phyloP scores from a whole-genome alignment of 2,329 filamentous ascomycete genomes.

The Amauroascus verrucosus region DNA sequence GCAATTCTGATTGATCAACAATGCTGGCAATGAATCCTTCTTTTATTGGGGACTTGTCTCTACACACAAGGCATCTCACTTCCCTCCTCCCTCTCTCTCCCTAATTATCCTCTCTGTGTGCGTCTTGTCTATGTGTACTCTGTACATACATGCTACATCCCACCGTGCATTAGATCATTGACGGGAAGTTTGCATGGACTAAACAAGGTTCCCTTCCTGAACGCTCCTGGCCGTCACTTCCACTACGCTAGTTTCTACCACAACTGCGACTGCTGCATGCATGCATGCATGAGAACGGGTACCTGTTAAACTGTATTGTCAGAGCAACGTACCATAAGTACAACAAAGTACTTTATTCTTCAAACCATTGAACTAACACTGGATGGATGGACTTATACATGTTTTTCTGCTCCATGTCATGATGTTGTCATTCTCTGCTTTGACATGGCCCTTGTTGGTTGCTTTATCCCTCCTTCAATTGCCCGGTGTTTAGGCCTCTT shows the following conservation, averaged over 20 bases:
- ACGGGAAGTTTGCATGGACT: slow-evolving; percentile 10
- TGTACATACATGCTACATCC: too few species aligned
- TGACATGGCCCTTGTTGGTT: slow-evolving; percentile 9
- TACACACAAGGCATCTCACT: too few species aligned
- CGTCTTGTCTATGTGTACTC: too few species aligned
- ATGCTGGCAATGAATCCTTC: slow-evolving; percentile 5
- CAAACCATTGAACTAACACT: background rate
- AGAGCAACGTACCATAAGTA: background rate
- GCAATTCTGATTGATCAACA: slow-evolving; percentile 7
- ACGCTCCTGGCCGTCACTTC: too few species aligned
- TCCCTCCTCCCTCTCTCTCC: too few species aligned
- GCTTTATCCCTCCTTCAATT: background rate
- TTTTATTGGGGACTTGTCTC: slow-evolving; percentile 8
- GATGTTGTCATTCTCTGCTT: background rate
- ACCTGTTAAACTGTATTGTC: background rate
- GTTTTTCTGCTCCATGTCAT: background rate
- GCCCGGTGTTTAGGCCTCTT: slow-evolving; percentile 2
- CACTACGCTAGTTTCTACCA: too few species aligned
- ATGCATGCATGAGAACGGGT: slow-evolving; percentile 4
- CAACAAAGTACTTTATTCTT: too few species aligned
- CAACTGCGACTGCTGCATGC: too few species aligned
- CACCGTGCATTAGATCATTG: background rate
- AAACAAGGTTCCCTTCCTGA: slow-evolving; percentile 3
- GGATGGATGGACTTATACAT: background rate
- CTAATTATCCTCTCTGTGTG: too few species aligned